Conservation (phyloP, 2,329 filamentous ascomycete species). For the Pseudogymnoascus verrucosus region DNA sequence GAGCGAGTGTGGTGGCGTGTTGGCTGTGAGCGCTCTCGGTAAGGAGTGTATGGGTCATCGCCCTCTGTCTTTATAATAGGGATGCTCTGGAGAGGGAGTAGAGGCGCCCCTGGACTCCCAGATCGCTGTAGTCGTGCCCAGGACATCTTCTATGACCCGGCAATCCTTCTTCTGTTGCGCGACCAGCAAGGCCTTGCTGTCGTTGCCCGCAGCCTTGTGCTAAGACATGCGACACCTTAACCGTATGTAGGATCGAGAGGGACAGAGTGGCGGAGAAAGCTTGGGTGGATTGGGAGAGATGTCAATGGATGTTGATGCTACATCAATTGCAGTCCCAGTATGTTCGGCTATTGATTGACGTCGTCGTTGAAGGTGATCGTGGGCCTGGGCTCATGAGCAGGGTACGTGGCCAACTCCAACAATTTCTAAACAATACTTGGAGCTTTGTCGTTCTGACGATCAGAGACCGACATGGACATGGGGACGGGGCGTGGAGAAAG, state of each 20-base stretch:
- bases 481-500: neutral
- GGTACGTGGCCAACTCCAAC: slow-evolving; percentile 5
- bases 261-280: neutral
- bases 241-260: neutral
- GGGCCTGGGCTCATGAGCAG: neutral
- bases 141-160: slow-evolving; percentile 20
- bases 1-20: slow-evolving; percentile 24
- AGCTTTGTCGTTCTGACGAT: slow-evolving; percentile 5
- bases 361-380: neutral
- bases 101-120: slow-evolving; percentile 20
- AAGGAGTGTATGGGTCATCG: slow-evolving; percentile 21
- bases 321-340: neutral
- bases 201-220: slow-evolving; percentile 20
- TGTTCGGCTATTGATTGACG: neutral
- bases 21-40: slow-evolving; percentile 20
- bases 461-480: slow-evolving; percentile 3
- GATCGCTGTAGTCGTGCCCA: slow-evolving; percentile 26
- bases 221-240: slow-evolving; percentile 24
- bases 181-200: slow-evolving; percentile 28
- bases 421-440: slow-evolving; percentile 7
- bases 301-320: neutral
- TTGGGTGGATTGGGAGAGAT: neutral
- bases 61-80: slow-evolving; percentile 18
- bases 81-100: slow-evolving; percentile 25
- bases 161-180: slow-evolving; percentile 13